A percentile compares a stretch with the other conserved stretches of the same genome.
Conservation (phyloP, 2,329 filamentous ascomycete genomes). For the Zasmidium citrigriseum region DNA sequence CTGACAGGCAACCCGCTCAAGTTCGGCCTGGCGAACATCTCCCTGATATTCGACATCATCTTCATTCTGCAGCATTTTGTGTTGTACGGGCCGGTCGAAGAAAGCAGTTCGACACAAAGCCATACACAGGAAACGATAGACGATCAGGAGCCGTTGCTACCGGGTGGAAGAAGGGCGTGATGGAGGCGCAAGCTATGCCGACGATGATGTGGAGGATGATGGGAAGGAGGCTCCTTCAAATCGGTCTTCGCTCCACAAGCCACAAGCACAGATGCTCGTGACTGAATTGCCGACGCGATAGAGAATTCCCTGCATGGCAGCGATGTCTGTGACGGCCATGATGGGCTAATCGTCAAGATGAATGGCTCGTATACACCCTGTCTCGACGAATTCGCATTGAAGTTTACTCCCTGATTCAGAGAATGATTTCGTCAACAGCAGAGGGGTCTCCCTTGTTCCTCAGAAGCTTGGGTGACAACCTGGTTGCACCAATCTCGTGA, state of each 20-base stretch:
- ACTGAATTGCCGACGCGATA: not conserved
- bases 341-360: not conserved
- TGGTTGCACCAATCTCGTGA: not conserved
- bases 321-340: not conserved
- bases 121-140: not conserved
- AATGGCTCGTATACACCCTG: no score
- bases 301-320: not conserved
- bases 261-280: not conserved
- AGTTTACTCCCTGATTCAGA: not conserved
- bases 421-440: not conserved
- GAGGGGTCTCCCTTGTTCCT: not conserved
- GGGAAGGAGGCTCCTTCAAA: not conserved
- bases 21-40: conserved; percentile 80
- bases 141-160: conserved; percentile 9
- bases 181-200: not conserved
- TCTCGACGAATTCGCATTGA: no score
- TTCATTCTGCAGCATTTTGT: conserved; percentile 90
- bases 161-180: not conserved
- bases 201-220: not conserved
- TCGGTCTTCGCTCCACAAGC: not conserved
- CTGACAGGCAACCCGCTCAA: conserved; percentile 91
- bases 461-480: not conserved
- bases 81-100: conserved; percentile 58
- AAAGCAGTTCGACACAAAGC: not conserved
- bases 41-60: conserved; percentile 79